These are phyloP conservation scores for Stramenopiles sp. DNA, from an alignment of 352 stramenopile species.

Conservation along the genomic window DNA sequence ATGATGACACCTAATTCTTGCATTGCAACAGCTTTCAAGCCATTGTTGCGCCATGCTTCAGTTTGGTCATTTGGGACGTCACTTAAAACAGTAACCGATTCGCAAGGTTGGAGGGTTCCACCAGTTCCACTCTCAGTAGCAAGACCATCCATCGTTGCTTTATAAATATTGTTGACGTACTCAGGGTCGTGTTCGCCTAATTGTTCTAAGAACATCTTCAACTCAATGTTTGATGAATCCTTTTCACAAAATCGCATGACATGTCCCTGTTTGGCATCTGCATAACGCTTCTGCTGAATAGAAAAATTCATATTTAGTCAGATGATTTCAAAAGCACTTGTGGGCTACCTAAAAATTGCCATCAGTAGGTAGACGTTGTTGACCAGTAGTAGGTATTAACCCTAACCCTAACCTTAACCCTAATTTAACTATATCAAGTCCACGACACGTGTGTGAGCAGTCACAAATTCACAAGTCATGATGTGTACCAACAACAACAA, in stretches of 20 bases:
- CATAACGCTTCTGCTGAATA: not conserved
- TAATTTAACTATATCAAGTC: no score
- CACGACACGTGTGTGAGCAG: no score
- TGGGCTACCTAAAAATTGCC: no score
- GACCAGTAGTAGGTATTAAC: no score
- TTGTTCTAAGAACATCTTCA: not conserved
- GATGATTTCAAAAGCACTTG: no score
- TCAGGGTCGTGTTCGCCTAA: not conserved
- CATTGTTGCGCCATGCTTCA: not conserved
- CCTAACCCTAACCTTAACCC: no score
- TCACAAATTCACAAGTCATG: no score
- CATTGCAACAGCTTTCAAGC: conserved; percentile 24
- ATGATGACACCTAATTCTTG: conserved; percentile 65
- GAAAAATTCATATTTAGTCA: no score
- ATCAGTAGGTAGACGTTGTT: no score
- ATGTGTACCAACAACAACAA: no score
- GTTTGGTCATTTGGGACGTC: not conserved
- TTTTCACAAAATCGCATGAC: not conserved
- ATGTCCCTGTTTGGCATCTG: not conserved
- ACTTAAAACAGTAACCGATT: not conserved
- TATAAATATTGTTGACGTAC: not conserved
- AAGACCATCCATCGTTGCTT: not conserved
- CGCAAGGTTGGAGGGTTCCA: not conserved
- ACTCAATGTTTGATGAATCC: not conserved
- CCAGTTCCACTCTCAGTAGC: not conserved